Evolutionary conservation across 2,329 filamentous ascomycete species (phyloP), one percentile per base, ranked within the genome.

Genomic region (Aspergillus aculeatus): DNA sequence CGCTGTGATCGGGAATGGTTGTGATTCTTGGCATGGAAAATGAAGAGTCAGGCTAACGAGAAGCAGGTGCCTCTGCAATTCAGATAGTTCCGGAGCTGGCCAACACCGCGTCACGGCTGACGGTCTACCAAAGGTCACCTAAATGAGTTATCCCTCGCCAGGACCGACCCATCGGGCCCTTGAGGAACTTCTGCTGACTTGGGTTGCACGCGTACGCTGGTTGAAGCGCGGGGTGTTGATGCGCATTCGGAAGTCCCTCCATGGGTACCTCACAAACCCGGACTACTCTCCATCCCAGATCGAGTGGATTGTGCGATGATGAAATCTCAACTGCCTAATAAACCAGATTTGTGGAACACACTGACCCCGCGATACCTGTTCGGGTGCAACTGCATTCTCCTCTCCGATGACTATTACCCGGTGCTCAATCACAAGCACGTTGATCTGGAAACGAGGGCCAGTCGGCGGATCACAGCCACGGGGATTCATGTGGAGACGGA

Each of bases 41-140:
- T 21, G 19, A 12, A 12, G 19, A 7, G 32, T 9, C 23, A 4
- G 19, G 7, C 31, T 54, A 32, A 52, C 41, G 19, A n/a, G 10
- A 35, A 50, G 3, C 57, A 80, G 82, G 83, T 6, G 84, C 84
- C 38, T 86, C 84, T 0, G 83, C 83, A 2, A 80, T 79, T 79
- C 85, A 87, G 62, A 85, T 87, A 62, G 76, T 85, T 31, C 84
- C 84, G 1, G 83, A 86, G 55, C 76, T 86, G 35, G 79, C 80
- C 2, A 82, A 82, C 48, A 74, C 78, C 2, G 81, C 80, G 10
- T 75, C 78, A 2, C 74, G 79, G 12, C 69, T 87, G 16, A 82
- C 80, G 0, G 73, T 87, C 14, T 86, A 83, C 68, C 84, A 87
- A 66, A 76, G 85, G 16, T 83, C 83, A 0, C 82, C 85, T 0